Base-by-base conservation (phyloP, 371 early-diverging fungal genomes). In the Mortierella sp. region DNA sequence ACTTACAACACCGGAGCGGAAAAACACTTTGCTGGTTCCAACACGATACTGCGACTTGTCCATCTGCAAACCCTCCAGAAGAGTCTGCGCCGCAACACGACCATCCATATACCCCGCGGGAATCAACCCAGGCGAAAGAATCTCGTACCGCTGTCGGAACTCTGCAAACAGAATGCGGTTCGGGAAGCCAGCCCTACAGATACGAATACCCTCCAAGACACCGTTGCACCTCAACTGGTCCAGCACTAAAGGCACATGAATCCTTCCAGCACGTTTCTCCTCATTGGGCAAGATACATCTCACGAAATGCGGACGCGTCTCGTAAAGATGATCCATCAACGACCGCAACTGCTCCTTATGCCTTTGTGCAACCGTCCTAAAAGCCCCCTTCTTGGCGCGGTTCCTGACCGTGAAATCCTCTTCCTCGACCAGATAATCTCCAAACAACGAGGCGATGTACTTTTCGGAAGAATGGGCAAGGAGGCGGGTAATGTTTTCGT, bases 211-310 rank as follows among this genome's bases (percentile, higher is more conserved):
- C 90, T 99, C 99, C 26, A 99, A 90, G 9, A 99, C 99, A 91
- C 99, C 99, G 86, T 99, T 99, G 91, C 99, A 99, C 24, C 98
- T 92, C 54, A 99, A 90, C 88, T 99, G 99, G 73, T 99, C 97
- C 19, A 99, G 90, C 0, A 99, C 98, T 34, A 98, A 89, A 14
- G 92, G 92, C 40, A 95, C 92, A 76, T 98, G 89, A 59, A 99
- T 92, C 79, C 93, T 93, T 14, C 96, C 96, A 0, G 98, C 90
- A 51, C 93, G 93, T 89, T 99, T 99, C 53, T 98, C 96, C 44
- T 95, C 90, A 88, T 99, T 99, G 11, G 99, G 99, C 57, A 99
- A 88, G 74, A 99, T 99, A 92, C 99, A 99, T 54, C 99, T 96
- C 16, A 99, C 99, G 92, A 99, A 99, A 89, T 99, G 99, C 9